phyloP scores from a whole-genome alignment of 768 basidiomycete genomes.

The Tulasnella calospora region DNA sequence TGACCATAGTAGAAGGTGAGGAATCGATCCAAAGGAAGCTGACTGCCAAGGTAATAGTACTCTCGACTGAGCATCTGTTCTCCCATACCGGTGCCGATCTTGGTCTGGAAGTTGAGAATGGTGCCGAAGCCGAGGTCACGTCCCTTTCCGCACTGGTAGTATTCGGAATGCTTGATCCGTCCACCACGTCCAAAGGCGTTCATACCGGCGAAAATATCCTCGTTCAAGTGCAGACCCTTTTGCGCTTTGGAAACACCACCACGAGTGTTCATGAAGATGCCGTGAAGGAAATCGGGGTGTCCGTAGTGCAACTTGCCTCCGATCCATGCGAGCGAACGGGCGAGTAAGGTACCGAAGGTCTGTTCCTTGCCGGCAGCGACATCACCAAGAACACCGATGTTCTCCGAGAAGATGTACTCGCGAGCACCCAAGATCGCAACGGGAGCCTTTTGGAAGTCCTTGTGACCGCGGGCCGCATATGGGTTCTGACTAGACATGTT shows the following conservation, averaged over 20 bases:
- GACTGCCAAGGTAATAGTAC: slow-evolving; percentile 97
- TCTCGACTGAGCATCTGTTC: slow-evolving; percentile 99
- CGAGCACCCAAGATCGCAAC: slow-evolving; percentile 97
- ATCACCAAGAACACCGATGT: slow-evolving; percentile 97
- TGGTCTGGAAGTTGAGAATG: slow-evolving; percentile 98
- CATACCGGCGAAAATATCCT: slow-evolving; percentile 99
- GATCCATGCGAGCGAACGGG: slow-evolving; percentile 92
- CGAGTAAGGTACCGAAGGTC: slow-evolving; percentile 94
- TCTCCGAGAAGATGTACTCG: slow-evolving; percentile 99
- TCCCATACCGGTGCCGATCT: slow-evolving; percentile 99
- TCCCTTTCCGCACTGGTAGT: slow-evolving; percentile 98
- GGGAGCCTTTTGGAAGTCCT: slow-evolving; percentile 80
- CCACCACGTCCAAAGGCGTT: slow-evolving; percentile 95
- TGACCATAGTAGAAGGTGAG: slow-evolving; percentile 99
- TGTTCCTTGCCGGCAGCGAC: slow-evolving; percentile 98
- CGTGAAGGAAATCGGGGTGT: slow-evolving; percentile 98
- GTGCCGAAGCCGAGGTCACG: slow-evolving; percentile 98
- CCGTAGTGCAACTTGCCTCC: slow-evolving; percentile 98
- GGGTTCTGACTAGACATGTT: slow-evolving; percentile 78
- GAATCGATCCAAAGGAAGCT: slow-evolving; percentile 95
- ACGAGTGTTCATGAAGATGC: slow-evolving; percentile 93
- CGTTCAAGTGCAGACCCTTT: slow-evolving; percentile 95
- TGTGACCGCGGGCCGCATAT: slow-evolving; percentile 81
- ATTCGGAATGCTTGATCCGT: slow-evolving; percentile 97
- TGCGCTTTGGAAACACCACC: slow-evolving; percentile 98